Conservation (phyloP, 1,284 basidiomycete species). For the Apiotrichum brassicae region DNA sequence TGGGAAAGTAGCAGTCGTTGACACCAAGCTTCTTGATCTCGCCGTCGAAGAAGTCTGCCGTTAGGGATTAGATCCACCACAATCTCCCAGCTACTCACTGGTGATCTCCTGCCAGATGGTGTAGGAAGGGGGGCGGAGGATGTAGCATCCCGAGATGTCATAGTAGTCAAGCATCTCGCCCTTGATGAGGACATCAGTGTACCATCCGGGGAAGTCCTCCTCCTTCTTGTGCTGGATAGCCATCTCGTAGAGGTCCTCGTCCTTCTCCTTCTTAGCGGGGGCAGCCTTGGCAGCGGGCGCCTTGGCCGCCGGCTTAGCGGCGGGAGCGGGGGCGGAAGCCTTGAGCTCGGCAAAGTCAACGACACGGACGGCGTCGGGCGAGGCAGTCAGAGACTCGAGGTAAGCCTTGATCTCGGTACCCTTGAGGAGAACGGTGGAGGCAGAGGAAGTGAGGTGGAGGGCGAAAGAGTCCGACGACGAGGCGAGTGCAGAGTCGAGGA, state of each 20-base stretch:
- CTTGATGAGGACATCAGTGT: slow-evolving; percentile 92
- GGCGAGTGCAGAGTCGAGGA: slow-evolving; percentile 71
- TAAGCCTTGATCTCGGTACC: slow-evolving; percentile 68
- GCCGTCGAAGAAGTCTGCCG: slow-evolving; percentile 69
- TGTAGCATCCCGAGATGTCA: slow-evolving; percentile 97
- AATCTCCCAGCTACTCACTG: slow-evolving; percentile 50
- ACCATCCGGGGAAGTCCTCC: slow-evolving; percentile 88
- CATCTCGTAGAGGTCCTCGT: slow-evolving; percentile 81
- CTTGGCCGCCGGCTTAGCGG: slow-evolving; percentile 9
- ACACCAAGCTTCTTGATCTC: slow-evolving; percentile 92
- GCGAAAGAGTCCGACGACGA: slow-evolving; percentile 57
- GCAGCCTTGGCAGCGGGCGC: slow-evolving; percentile 22
- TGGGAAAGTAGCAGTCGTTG: slow-evolving; percentile 97
- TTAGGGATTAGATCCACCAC: slow-evolving; percentile 12
- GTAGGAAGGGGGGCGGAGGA: slow-evolving; percentile 96
- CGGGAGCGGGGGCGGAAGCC: slow-evolving; percentile 33
- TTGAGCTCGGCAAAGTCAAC: slow-evolving; percentile 67
- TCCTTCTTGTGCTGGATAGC: slow-evolving; percentile 93
- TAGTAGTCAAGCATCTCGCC: slow-evolving; percentile 99
- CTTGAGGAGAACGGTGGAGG: slow-evolving; percentile 65
- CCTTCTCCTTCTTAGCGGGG: slow-evolving; percentile 53
- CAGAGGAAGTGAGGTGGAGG: slow-evolving; percentile 65
- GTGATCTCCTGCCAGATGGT: slow-evolving; percentile 96
- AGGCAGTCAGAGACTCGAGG: slow-evolving; percentile 55
- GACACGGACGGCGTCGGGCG: slow-evolving; percentile 42